Evolutionary conservation across 345 rosid genomes (phyloP).

Genomic region (Citrus medica): DNA sequence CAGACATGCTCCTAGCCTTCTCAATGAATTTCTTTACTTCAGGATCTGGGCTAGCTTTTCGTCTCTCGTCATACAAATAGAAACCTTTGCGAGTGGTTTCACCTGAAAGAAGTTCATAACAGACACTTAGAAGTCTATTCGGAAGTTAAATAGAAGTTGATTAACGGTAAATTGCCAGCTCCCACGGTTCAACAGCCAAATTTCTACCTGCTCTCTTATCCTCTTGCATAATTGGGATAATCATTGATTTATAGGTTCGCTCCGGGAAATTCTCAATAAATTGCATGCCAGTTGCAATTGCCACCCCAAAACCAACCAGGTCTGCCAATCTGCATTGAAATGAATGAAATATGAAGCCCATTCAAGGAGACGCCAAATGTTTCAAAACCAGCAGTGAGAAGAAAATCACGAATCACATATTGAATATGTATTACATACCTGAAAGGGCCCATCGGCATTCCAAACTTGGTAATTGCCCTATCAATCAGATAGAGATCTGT

Average conservation of each 20-base stretch:
- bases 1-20: conserved; percentile 79
- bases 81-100: conserved; percentile 82
- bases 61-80: conserved; percentile 74
- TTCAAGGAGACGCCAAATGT: conserved; percentile 5
- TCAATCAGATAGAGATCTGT: conserved; percentile 78
- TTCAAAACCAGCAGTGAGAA: not conserved
- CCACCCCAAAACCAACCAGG: conserved; percentile 94
- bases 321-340: conserved; percentile 65
- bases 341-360: not conserved
- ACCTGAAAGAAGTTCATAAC: conserved; percentile 43
- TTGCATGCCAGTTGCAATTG: conserved; percentile 70
- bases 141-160: conserved; percentile 1
- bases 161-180: not conserved
- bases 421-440: conserved; percentile 36
- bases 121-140: conserved; percentile 6
- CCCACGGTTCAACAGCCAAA: not conserved
- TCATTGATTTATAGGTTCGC: conserved; percentile 80
- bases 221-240: conserved; percentile 81
- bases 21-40: conserved; percentile 68
- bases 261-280: conserved; percentile 82
- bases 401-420: not conserved
- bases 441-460: conserved; percentile 99
- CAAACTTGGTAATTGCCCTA: conserved; percentile 72
- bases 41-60: conserved; percentile 90
- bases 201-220: conserved; percentile 81